These are phyloP conservation scores for Oryza australiensis DNA, from an alignment of 176 grass and related monocot genomes.

Conservation along the genomic window DNA sequence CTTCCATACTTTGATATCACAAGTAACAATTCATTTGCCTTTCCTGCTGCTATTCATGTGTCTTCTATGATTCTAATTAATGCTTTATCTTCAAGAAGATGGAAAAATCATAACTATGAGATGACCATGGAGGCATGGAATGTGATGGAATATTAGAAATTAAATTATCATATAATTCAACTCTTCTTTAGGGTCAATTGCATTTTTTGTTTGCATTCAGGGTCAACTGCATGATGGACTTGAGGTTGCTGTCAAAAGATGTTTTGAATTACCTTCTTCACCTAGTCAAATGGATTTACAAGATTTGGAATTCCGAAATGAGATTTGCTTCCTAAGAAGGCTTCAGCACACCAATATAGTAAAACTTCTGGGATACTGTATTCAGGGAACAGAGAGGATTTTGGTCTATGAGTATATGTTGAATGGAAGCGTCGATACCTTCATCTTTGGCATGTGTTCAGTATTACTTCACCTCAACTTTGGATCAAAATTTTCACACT, in stretches of 20 bases:
- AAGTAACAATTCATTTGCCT: background rate
- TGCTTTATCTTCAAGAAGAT: background rate
- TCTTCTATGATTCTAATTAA: background rate
- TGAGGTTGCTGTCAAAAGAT: conserved; percentile 38
- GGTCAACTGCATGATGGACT: conserved; percentile 12
- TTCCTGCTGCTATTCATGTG: background rate
- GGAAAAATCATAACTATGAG: background rate
- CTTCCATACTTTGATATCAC: background rate
- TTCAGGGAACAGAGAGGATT: conserved; percentile 31
- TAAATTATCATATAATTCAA: background rate
- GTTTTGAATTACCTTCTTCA: conserved; percentile 22
- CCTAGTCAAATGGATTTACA: conserved; percentile 1
- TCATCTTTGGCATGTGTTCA: conserved; percentile 24
- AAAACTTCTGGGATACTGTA: conserved; percentile 31
- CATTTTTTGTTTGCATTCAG: conserved; percentile 29
- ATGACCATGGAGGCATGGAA: background rate
- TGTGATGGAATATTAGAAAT: background rate
- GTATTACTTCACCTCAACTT: background rate
- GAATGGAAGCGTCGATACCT: conserved; percentile 29
- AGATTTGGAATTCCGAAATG: conserved; percentile 19
- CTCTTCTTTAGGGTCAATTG: background rate
- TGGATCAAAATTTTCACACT: background rate
- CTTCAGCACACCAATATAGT: conserved; percentile 46
- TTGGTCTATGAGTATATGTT: conserved; percentile 46
- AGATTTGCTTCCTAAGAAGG: conserved; percentile 2